These are phyloP conservation scores for Neurospora cerealis DNA, from an alignment of 495 filamentous ascomycete genomes.

Conservation along the genomic window DNA sequence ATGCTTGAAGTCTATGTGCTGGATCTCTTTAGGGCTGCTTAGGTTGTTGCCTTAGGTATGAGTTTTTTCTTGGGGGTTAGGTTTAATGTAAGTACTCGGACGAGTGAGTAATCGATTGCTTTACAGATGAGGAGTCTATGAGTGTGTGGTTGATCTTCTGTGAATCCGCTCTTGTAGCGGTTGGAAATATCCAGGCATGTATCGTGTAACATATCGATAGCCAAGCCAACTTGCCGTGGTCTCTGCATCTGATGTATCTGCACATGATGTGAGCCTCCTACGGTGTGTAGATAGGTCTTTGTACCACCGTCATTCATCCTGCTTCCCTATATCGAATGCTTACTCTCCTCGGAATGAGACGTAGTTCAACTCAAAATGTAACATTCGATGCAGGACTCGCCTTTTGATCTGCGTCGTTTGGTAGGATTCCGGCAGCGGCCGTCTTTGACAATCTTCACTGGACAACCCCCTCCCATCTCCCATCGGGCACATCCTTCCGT, in stretches of 20 bases:
- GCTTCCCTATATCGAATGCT: not conserved
- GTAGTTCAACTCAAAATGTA: not conserved
- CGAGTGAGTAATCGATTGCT: not conserved
- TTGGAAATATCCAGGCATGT: not conserved
- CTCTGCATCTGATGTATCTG: not conserved
- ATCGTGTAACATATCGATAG: not conserved
- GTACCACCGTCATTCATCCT: not conserved
- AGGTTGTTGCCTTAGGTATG: not conserved
- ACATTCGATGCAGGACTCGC: not conserved
- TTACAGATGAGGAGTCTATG: not conserved
- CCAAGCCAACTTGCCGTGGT: not conserved
- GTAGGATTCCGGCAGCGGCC: not conserved
- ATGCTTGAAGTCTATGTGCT: not conserved
- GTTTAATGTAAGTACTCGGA: not conserved
- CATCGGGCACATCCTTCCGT: not conserved
- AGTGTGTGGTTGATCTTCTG: not conserved
- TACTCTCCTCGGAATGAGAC: not conserved
- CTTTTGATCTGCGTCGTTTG: not conserved
- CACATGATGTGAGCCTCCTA: not conserved
- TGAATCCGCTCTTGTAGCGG: not conserved
- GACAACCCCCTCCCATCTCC: not conserved
- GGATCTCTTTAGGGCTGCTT: not conserved
- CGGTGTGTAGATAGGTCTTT: not conserved
- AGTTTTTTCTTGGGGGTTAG: not conserved
- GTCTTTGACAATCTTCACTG: not conserved